These are phyloP conservation scores for Tetracentron sinense DNA, from an alignment of 164 flowering plant species.

Conservation along the genomic window DNA sequence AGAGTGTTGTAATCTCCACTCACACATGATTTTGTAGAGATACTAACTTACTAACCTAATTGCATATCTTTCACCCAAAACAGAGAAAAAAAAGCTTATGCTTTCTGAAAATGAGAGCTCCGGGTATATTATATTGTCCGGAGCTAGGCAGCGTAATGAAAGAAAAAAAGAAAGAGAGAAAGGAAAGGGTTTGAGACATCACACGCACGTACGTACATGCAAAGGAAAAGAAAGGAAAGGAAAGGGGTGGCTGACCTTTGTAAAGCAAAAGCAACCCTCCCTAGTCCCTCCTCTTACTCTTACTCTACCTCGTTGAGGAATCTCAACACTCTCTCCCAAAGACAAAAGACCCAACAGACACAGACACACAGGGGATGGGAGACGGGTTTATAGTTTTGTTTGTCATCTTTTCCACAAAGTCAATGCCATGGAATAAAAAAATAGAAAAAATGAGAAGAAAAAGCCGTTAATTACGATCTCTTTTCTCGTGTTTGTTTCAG, in stretches of 20 bases:
- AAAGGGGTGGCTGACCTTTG: slow-evolving; percentile 28
- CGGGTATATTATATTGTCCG: no score
- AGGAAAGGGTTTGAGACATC: not conserved
- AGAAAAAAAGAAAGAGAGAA: not conserved
- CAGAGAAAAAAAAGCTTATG: no score
- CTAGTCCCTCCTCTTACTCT: no score
- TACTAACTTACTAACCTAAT: no score
- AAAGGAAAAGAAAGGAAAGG: no score
- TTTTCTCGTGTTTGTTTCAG: slow-evolving; percentile 24
- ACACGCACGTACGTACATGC: not conserved
- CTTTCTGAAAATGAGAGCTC: no score
- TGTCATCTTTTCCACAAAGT: slow-evolving; percentile 18
- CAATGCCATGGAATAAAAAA: slow-evolving; percentile 16
- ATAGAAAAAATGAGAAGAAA: slow-evolving; percentile 12
- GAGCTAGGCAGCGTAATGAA: no score
- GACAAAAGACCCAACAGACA: no score
- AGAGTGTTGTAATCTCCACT: no score
- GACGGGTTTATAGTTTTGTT: not conserved
- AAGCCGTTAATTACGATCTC: slow-evolving; percentile 47
- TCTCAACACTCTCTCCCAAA: slow-evolving; percentile 13
- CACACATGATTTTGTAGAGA: no score
- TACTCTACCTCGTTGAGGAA: slow-evolving; percentile 30
- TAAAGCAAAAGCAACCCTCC: slow-evolving; percentile 22
- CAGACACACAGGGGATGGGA: no score
- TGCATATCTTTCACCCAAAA: no score